Percentiles rank a stretch among this genome's conserved stretches.
These are phyloP conservation scores for Lodderomyces parapsilosis DNA, from an alignment of 1,139 yeast genomes.

Conservation along the genomic window DNA sequence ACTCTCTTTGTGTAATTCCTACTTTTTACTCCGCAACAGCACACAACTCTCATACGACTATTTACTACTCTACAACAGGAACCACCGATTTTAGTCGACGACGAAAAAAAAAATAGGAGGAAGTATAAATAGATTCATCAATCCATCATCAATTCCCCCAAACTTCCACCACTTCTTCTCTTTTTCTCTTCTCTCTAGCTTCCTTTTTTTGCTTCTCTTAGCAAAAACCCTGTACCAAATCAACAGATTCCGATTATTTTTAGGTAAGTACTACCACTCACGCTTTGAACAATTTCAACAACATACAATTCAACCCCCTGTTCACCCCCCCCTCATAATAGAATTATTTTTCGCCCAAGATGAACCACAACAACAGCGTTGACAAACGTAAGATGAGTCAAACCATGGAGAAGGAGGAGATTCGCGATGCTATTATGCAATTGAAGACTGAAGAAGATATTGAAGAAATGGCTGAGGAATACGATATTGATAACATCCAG, in stretches of 20 bases:
- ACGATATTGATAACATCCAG: conserved; percentile 8
- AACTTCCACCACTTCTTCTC: background rate
- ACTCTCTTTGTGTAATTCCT: background rate
- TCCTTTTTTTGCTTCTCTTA: background rate
- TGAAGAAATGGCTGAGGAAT: conserved; percentile 9
- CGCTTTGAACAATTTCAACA: no score
- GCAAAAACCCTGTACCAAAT: no score
- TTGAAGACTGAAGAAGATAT: conserved; percentile 13
- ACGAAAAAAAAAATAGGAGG: background rate
- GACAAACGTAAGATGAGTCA: conserved; percentile 12
- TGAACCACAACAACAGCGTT: background rate
- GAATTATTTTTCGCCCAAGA: background rate
- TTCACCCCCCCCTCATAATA: no score
- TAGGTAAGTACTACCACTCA: no score
- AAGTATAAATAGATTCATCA: background rate
- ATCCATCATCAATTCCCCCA: background rate
- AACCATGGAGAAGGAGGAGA: conserved; percentile 11
- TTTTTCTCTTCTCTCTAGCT: background rate
- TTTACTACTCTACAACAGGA: no score
- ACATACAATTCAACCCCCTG: no score
- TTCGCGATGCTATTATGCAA: conserved; percentile 13
- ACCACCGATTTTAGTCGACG: no score
- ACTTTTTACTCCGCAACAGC: background rate
- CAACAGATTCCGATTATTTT: no score
- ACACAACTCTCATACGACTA: no score